Evolutionary conservation across 176 grass and related monocot genomes (phyloP).

Genomic region (maize (Zea mays)): Zm-B73-REFERENCE-NAM-5.0 NC_050097.1:203906501-203907000

Average conservation of each 20-base stretch:
- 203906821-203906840: conserved; percentile 3
- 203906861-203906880: conserved; percentile 31
- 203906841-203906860: conserved; percentile 31
- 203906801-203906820: conserved; percentile 19
- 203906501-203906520: conserved; percentile 47
- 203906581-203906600: conserved; percentile 61
- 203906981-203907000: conserved; percentile 30
- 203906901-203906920: conserved; percentile 37
- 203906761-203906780: conserved; percentile 20
- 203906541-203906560: conserved; percentile 45
- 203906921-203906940: conserved; percentile 24
- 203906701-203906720: conserved; percentile 40
- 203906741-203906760: conserved; percentile 43
- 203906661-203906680: conserved; percentile 85
- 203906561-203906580: conserved; percentile 44
- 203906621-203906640: conserved; percentile 36
- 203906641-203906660: conserved; percentile 58
- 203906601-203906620: conserved; percentile 46
- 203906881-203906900: background rate
- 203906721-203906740: conserved; percentile 36
- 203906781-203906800: conserved; percentile 45
- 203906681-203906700: conserved; percentile 75
- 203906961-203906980: conserved; percentile 4
- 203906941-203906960: conserved; percentile 34
- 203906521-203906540: conserved; percentile 34